These are phyloP conservation scores for Sphaceloma murrayae DNA, from an alignment of 2,329 filamentous ascomycete genomes.

Conservation along the genomic window DNA sequence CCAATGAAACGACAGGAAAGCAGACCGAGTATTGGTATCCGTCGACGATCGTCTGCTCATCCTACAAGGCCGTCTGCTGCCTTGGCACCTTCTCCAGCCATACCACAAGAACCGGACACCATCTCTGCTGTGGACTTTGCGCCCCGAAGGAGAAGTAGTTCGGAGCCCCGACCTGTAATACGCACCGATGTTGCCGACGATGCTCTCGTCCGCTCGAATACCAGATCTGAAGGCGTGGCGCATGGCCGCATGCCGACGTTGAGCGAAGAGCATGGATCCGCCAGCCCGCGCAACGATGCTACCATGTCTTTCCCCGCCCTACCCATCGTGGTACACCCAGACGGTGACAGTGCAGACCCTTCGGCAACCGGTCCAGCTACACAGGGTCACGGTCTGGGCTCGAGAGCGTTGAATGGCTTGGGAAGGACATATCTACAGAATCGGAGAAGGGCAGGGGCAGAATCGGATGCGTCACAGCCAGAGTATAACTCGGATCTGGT, in stretches of 20 bases:
- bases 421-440: slow-evolving; percentile 11
- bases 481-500: slow-evolving; percentile 56
- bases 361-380: background rate
- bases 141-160: slow-evolving; percentile 6
- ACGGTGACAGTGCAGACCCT: background rate
- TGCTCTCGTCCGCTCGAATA: background rate
- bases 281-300: background rate
- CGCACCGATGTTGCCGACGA: background rate
- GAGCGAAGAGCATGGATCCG: background rate
- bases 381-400: background rate
- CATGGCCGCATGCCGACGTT: slow-evolving; percentile 1
- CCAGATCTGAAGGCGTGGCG: background rate
- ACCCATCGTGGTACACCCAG: background rate
- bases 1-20: slow-evolving; percentile 1
- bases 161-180: slow-evolving; percentile 8
- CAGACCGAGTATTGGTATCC: slow-evolving; percentile 13
- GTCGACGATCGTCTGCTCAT: slow-evolving; percentile 7
- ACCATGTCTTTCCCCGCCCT: background rate
- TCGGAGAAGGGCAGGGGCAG: slow-evolving; percentile 1
- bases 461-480: slow-evolving; percentile 1
- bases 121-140: slow-evolving; percentile 7
- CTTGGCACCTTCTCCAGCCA: background rate
- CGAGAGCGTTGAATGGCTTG: slow-evolving; percentile 12
- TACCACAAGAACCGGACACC: background rate
- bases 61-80: background rate